Percentiles rank a stretch among this genome's conserved stretches.
Conservation (phyloP, 2,329 filamentous ascomycete species). For the Leptographium flavum region DNA sequence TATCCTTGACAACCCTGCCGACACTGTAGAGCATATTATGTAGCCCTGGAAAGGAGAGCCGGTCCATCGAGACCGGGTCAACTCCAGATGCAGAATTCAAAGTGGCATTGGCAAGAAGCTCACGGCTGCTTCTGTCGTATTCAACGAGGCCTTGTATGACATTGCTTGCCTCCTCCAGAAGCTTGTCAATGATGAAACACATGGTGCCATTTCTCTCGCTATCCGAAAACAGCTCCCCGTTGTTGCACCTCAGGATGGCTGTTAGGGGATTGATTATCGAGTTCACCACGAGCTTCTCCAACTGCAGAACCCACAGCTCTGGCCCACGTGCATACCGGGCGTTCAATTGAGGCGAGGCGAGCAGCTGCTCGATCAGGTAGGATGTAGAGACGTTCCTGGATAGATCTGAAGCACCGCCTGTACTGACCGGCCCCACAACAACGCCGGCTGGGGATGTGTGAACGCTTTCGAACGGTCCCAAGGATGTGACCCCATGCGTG, state of each 20-base stretch:
- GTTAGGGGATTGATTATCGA: conserved; percentile 76
- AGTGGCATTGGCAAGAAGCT: conserved; percentile 19
- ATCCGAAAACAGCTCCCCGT: conserved; percentile 55
- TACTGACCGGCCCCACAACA: conserved; percentile 29
- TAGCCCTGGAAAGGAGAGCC: conserved; percentile 29
- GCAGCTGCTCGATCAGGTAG: conserved; percentile 29
- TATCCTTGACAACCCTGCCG: conserved; percentile 33
- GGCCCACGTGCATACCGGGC: conserved; percentile 23
- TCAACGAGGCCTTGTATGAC: conserved; percentile 58
- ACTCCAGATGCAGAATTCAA: not conserved
- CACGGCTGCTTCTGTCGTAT: conserved; percentile 30
- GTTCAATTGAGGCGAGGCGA: conserved; percentile 27
- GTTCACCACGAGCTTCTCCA: conserved; percentile 78
- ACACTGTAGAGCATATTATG: conserved; percentile 30
- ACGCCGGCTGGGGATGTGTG: conserved; percentile 37
- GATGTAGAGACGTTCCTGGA: conserved; percentile 4
- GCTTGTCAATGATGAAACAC: conserved; percentile 40
- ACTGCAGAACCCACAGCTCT: conserved; percentile 47
- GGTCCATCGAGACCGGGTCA: conserved; percentile 10
- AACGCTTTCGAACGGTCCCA: conserved; percentile 33
- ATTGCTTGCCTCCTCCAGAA: conserved; percentile 60
- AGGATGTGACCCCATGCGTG: conserved; percentile 40
- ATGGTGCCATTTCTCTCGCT: conserved; percentile 7
- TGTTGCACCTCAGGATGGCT: conserved; percentile 59
- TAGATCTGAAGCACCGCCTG: not conserved